Percentiles rank a stretch among this genome's conserved stretches.
Conservation (phyloP, 106 monocot species). For the Narthecium ossifragum region DNA sequence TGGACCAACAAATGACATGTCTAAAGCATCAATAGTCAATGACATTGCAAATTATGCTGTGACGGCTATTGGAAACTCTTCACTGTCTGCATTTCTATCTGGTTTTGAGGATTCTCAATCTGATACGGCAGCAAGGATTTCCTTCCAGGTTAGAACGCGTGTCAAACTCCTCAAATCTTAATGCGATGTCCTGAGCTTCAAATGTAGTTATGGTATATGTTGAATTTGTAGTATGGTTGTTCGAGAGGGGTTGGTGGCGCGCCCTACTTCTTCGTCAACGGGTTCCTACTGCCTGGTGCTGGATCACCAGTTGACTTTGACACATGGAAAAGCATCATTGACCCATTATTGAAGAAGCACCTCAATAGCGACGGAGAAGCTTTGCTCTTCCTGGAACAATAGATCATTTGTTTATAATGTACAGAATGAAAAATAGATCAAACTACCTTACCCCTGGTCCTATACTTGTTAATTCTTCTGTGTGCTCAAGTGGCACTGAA, state of each 20-base stretch:
- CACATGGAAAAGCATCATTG: constrained; percentile 1
- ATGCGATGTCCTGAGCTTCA: no score
- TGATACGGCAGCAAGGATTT: constrained; percentile 18
- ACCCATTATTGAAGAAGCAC: not conserved
- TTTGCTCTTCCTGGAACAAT: not conserved
- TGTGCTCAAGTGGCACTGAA: not conserved
- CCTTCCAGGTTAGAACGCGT: constrained; percentile 15
- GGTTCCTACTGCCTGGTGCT: not conserved
- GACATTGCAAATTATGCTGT: constrained; percentile 40
- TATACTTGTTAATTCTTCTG: not conserved
- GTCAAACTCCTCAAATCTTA: not conserved
- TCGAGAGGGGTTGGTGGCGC: constrained; percentile 5
- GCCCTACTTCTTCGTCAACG: constrained; percentile 10
- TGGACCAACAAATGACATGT: constrained; percentile 28
- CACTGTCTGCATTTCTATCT: constrained; percentile 31
- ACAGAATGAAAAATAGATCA: not conserved
- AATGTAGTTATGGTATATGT: no score
- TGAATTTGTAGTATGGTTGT: constrained; percentile 5
- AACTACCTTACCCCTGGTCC: not conserved
- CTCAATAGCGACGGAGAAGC: not conserved
- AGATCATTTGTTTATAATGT: not conserved
- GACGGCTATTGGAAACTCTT: constrained; percentile 29
- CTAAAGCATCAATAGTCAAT: constrained; percentile 31
- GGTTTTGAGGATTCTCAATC: constrained; percentile 46
- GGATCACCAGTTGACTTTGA: constrained; percentile 3